Evolutionary conservation across 106 monocot species (phyloP), one percentile per base, ranked within the genome.

Genomic region (Phalaenopsis aphrodite): DNA sequence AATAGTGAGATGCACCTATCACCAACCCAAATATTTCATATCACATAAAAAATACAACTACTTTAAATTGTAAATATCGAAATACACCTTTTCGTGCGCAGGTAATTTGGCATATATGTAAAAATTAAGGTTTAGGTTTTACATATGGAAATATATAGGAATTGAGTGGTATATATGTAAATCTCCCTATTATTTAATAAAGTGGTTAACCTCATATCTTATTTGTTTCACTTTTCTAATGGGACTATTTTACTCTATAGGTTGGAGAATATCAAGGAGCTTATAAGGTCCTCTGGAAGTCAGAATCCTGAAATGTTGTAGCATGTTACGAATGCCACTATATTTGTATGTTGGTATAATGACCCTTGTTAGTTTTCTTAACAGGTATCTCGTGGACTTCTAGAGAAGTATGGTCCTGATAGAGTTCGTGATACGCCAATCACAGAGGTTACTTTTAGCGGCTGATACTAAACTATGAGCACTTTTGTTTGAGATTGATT

Each of bases 181-280:
- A 30, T 30, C 30, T 30, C 30, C 30, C 30, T 30, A 30, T 30
- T 12, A 5, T 1, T 5, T n/a, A 76, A 10, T 76, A 5, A 24
- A 49, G 30, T 52, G 9, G 2, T 30, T 49, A 76, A 76, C 2
- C 3, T 76, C 43, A 18, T 1, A n/a, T 67, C 19, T 42, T 18
- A 55, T 69, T 58, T 36, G 45, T 56, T 45, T 39, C 19, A 73
- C 65, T 83, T 72, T 43, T 42, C 72, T 81, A 41, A 83, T 72
- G 6, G 3, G 19, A 45, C 12, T 8, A 30, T 69, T 56, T 49
- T 41, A 11, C 24, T 57, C 75, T 85, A 55, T 76, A 99, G 98
- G 99, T 99, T 82, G 99, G 99, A 30, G 99, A 99, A 79, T 99
- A 95, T 77, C 95, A 99, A 85, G 99, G 99, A 79, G 99, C 99